These are phyloP conservation scores for Botrytis elliptica DNA, from an alignment of 2,329 filamentous ascomycete genomes.

Conservation along the genomic window DNA sequence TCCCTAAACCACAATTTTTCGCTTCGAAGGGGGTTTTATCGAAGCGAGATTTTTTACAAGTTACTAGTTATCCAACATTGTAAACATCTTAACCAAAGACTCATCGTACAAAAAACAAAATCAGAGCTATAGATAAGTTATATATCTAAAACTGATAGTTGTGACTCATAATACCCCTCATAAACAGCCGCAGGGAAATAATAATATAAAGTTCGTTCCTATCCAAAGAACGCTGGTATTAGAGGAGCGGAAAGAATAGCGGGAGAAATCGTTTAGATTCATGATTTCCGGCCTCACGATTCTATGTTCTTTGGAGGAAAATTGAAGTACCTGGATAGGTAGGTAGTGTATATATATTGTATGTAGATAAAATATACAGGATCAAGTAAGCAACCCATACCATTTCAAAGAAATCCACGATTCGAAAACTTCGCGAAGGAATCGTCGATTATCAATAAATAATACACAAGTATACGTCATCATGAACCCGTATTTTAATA, in stretches of 20 bases:
- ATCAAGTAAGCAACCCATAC: background rate
- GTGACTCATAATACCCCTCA: background rate
- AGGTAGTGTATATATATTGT: background rate
- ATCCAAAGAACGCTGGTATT: background rate
- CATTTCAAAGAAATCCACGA: background rate
- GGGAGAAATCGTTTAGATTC: background rate
- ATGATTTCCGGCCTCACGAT: background rate
- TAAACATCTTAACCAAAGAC: too few relatives aligned
- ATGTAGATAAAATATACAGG: background rate
- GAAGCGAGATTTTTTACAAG: too few relatives aligned
- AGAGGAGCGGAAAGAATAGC: background rate
- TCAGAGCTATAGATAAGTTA: too few relatives aligned
- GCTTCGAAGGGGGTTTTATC: too few relatives aligned
- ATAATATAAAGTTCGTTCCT: background rate
- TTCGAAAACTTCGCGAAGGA: background rate
- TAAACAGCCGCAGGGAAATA: background rate
- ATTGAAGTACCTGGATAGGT: background rate
- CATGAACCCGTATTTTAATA: background rate
- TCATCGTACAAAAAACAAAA: too few relatives aligned
- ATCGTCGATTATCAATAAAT: background rate
- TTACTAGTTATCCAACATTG: too few relatives aligned
- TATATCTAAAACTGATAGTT: too few relatives aligned
- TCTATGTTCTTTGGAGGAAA: background rate
- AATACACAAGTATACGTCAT: background rate
- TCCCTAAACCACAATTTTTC: too few relatives aligned